Conservation (phyloP, 495 filamentous ascomycete species). For the Aspergillus affinis region DNA sequence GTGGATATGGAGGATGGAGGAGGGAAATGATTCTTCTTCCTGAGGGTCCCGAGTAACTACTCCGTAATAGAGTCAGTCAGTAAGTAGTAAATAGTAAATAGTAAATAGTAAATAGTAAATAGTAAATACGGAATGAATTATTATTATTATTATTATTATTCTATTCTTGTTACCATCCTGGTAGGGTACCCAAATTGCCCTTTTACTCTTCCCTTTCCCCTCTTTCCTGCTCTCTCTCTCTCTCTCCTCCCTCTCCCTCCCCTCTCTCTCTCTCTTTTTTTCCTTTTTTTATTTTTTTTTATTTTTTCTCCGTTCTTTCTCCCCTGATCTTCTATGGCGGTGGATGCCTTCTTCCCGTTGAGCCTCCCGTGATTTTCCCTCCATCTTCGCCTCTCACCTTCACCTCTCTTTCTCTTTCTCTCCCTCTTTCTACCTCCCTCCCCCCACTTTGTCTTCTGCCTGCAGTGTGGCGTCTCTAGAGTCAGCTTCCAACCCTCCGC, state of each 20-base stretch:
- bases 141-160: conserved; percentile 1
- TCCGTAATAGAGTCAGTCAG: not conserved
- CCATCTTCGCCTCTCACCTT: not conserved
- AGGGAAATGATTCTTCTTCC: no score
- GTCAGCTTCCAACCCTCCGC: conserved; percentile 18
- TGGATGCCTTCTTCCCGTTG: not conserved
- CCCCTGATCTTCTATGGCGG: not conserved
- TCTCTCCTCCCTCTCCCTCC: not conserved
- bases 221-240: not conserved
- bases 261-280: no score
- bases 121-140: no score
- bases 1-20: conserved; percentile 23
- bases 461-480: conserved; percentile 16
- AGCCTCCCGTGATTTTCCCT: not conserved
- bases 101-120: no score
- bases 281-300: no score
- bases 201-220: not conserved
- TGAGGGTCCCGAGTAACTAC: not conserved
- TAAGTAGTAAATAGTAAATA: no score
- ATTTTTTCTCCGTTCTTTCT: not conserved
- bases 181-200: no score
- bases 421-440: not conserved
- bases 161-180: no score
- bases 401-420: not conserved
- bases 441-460: conserved; percentile 17